These are phyloP conservation scores for Aspergillus asperescens DNA, from an alignment of 495 filamentous ascomycete genomes.

Conservation along the genomic window DNA sequence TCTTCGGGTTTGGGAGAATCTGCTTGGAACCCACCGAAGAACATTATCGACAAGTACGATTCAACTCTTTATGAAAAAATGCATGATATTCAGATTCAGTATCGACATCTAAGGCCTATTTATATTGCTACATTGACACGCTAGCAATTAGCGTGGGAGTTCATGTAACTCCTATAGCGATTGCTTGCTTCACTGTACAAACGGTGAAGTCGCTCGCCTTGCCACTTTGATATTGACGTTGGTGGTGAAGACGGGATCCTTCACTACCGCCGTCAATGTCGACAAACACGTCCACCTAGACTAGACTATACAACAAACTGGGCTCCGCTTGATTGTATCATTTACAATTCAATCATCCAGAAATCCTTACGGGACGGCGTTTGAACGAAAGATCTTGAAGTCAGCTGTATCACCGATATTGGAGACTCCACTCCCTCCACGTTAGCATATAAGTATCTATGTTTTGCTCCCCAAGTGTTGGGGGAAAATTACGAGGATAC, in stretches of 20 bases:
- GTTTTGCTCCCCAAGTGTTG: background rate
- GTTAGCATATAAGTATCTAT: background rate
- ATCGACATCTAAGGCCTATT: no score
- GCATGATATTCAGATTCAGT: no score
- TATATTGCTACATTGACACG: no score
- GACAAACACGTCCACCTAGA: background rate
- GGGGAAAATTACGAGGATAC: background rate
- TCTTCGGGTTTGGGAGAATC: background rate
- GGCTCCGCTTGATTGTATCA: background rate
- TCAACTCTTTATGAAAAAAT: no score
- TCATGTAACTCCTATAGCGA: no score
- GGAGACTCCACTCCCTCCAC: background rate
- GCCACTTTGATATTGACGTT: no score
- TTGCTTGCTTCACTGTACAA: no score
- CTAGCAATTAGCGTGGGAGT: no score
- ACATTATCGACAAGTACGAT: background rate
- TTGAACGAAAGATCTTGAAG: background rate
- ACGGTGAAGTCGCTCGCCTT: no score
- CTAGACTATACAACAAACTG: background rate
- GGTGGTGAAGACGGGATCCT: no score
- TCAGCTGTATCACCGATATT: background rate
- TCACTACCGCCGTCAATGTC: no score
- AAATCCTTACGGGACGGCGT: background rate
- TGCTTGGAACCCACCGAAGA: background rate
- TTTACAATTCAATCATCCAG: background rate